These are phyloP conservation scores for Boechera divaricarpa DNA, from an alignment of 345 rosid genomes.

Conservation along the genomic window DNA sequence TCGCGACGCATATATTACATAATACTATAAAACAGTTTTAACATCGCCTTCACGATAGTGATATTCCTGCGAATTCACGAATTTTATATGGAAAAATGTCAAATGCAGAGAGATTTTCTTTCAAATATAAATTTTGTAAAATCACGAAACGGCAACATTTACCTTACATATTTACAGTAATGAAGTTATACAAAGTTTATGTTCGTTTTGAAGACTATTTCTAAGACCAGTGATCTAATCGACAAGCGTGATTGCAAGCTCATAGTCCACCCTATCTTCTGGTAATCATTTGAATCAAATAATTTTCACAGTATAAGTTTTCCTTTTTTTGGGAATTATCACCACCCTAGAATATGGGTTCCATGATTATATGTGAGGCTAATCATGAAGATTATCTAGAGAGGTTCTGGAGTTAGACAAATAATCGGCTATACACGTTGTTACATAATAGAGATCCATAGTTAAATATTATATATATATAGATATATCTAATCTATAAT, in stretches of 20 bases:
- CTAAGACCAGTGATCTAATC: constrained; percentile 17
- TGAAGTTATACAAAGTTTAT: not conserved
- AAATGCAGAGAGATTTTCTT: not conserved
- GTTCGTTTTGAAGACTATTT: not conserved
- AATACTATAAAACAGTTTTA: constrained; percentile 1
- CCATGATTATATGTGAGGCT: constrained; percentile 37
- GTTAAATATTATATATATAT: not conserved
- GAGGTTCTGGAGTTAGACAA: constrained; percentile 34
- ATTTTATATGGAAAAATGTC: constrained; percentile 14
- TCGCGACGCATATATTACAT: not conserved
- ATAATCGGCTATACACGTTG: constrained; percentile 46
- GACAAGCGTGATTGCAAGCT: constrained; percentile 43
- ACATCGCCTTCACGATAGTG: constrained; percentile 38
- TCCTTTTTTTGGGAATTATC: constrained; percentile 3
- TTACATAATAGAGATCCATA: constrained; percentile 40
- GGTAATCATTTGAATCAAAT: constrained; percentile 18
- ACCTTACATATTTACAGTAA: not conserved
- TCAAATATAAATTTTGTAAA: not conserved
- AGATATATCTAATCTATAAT: constrained; percentile 8
- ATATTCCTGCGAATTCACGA: constrained; percentile 11
- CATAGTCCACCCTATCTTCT: constrained; percentile 31
- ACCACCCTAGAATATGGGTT: constrained; percentile 21
- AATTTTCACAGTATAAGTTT: constrained; percentile 26
- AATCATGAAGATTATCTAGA: constrained; percentile 28
- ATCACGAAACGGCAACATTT: not conserved